A percentile compares a stretch with the other conserved stretches of the same genome.
These are phyloP conservation scores for Sophora flavescens DNA, from an alignment of 306 rosid species.

Conservation along the genomic window DNA sequence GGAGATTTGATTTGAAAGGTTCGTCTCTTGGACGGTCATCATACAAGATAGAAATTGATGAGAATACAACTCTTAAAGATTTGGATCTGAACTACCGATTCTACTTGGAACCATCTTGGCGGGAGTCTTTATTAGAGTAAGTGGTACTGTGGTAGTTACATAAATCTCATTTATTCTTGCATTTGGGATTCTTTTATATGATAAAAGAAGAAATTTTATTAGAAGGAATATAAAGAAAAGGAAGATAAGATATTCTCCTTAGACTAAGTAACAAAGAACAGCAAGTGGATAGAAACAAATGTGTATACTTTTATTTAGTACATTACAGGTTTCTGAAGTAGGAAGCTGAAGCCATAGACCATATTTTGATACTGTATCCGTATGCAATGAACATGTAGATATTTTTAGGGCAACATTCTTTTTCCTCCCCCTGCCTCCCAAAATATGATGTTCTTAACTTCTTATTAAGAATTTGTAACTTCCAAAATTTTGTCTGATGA, in stretches of 20 bases:
- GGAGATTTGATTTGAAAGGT: slow-evolving; percentile 92
- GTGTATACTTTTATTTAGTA: not conserved
- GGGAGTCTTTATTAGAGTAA: slow-evolving; percentile 77
- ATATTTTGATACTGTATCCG: not conserved
- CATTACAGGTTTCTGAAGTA: not conserved
- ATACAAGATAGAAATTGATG: slow-evolving; percentile 92
- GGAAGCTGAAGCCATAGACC: not conserved
- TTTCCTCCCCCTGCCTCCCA: not conserved
- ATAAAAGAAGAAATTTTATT: slow-evolving; percentile 9
- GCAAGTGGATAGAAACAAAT: not conserved
- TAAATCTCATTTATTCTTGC: slow-evolving; percentile 5
- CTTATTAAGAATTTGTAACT: not conserved
- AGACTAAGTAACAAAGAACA: not conserved
- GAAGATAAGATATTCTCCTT: not conserved
- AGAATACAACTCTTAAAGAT: slow-evolving; percentile 90
- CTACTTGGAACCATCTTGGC: slow-evolving; percentile 95
- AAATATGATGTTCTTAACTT: not conserved
- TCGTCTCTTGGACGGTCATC: slow-evolving; percentile 92
- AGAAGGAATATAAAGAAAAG: not conserved
- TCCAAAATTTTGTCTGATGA: not conserved
- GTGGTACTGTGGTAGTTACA: slow-evolving; percentile 49
- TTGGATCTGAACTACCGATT: slow-evolving; percentile 82
- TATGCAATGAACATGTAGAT: not conserved
- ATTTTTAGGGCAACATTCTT: not conserved
- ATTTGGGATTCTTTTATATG: slow-evolving; percentile 6